These are phyloP conservation scores for Pichia sporocuriosa DNA, from an alignment of 805 yeast species.

Conservation along the genomic window DNA sequence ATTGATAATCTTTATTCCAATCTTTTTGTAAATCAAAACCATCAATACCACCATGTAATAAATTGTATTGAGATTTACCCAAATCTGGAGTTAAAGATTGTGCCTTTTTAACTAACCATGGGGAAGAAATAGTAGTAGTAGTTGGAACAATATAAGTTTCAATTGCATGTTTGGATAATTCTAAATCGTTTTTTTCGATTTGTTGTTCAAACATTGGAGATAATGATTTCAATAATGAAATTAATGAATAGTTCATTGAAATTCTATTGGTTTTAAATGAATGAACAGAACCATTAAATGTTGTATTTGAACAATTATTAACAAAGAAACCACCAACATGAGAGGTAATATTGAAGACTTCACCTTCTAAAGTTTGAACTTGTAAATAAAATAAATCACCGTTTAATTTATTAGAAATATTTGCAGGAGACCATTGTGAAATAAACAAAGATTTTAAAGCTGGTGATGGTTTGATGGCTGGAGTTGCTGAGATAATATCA, in stretches of 20 bases:
- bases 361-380: conserved; percentile 74
- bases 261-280: conserved; percentile 25
- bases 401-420: conserved; percentile 47
- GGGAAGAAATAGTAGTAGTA: conserved; percentile 53
- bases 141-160: conserved; percentile 58
- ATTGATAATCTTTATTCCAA: conserved; percentile 89
- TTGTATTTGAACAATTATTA: conserved; percentile 57
- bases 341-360: conserved; percentile 70
- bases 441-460: conserved; percentile 53
- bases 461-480: conserved; percentile 30
- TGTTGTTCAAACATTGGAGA: conserved; percentile 58
- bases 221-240: conserved; percentile 51
- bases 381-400: conserved; percentile 81
- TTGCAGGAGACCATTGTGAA: conserved; percentile 85
- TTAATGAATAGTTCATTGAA: conserved; percentile 41
- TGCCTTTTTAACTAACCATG: conserved; percentile 60
- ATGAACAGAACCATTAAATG: conserved; percentile 58
- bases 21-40: conserved; percentile 58
- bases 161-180: conserved; percentile 38
- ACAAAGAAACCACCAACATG: conserved; percentile 74
- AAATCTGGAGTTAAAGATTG: conserved; percentile 40
- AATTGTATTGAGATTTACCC: conserved; percentile 51
- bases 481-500: conserved; percentile 26
- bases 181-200: conserved; percentile 44
- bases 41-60: conserved; percentile 49